Percentiles rank a stretch among this genome's conserved stretches.
Conservation (phyloP, 1,284 basidiomycete genomes). For the Lignosus rhinocerotis region DNA sequence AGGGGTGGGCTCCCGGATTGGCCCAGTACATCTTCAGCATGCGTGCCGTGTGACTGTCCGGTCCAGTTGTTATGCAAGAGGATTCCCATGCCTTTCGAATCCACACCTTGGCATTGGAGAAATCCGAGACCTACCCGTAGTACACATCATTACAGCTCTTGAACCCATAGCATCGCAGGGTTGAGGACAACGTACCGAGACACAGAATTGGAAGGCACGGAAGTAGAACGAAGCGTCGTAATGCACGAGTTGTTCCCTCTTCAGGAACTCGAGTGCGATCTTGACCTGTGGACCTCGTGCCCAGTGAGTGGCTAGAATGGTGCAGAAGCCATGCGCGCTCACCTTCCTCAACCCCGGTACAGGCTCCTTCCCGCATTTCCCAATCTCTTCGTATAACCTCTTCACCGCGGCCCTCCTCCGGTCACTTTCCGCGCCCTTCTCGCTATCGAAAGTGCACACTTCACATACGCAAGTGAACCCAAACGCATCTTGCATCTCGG, state of each 20-base stretch:
- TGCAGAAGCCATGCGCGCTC: not conserved
- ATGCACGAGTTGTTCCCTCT: slow-evolving; percentile 25
- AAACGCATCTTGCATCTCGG: slow-evolving; percentile 45
- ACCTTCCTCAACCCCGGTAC: slow-evolving; percentile 27
- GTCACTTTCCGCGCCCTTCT: slow-evolving; percentile 23
- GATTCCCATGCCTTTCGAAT: slow-evolving; percentile 27
- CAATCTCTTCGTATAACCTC: slow-evolving; percentile 26
- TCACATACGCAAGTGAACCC: slow-evolving; percentile 56
- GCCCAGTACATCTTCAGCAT: slow-evolving; percentile 31
- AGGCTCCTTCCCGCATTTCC: slow-evolving; percentile 25
- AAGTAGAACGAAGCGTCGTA: slow-evolving; percentile 28
- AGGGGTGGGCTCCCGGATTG: slow-evolving; percentile 26
- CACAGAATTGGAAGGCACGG: slow-evolving; percentile 30
- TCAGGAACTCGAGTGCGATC: slow-evolving; percentile 23
- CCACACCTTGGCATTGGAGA: slow-evolving; percentile 26
- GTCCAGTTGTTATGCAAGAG: slow-evolving; percentile 23
- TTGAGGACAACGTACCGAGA: slow-evolving; percentile 9
- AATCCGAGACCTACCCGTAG: slow-evolving; percentile 24
- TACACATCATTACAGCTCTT: not conserved
- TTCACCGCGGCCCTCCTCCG: slow-evolving; percentile 19
- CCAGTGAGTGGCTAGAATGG: not conserved
- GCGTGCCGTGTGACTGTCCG: slow-evolving; percentile 24
- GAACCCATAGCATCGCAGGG: not conserved
- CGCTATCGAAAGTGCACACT: slow-evolving; percentile 34
- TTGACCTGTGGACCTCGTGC: slow-evolving; percentile 14